Evolutionary conservation across 139 green algal genomes (phyloP).

Genomic region (Coelastrella sp.): DNA sequence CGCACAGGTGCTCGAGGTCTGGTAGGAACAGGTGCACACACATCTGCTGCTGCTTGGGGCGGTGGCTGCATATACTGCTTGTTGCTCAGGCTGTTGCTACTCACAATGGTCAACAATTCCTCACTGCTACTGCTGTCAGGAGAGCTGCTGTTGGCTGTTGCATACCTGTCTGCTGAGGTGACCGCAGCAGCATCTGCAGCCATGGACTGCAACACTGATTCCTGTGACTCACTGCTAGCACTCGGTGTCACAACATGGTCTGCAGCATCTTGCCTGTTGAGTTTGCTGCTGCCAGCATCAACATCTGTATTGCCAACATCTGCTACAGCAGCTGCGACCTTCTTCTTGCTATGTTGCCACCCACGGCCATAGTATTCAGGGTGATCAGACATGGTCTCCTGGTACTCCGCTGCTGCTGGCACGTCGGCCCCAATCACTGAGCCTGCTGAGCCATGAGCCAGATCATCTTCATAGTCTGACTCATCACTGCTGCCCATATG

Average conservation of each 20-base stretch:
- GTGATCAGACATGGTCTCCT: constrained; percentile 57
- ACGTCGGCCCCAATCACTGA: not conserved
- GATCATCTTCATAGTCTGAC: constrained; percentile 69
- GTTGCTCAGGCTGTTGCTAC: not conserved
- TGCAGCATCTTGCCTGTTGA: not conserved
- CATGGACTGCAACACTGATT: not conserved
- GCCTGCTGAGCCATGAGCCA: constrained; percentile 14
- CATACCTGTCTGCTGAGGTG: not conserved
- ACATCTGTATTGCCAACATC: not conserved
- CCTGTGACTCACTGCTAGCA: not conserved
- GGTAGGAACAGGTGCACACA: not conserved
- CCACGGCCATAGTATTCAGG: constrained; percentile 67
- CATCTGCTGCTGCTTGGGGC: not conserved
- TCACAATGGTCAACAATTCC: not conserved
- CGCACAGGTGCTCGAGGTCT: constrained; percentile 29
- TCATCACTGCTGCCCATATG: constrained; percentile 45
- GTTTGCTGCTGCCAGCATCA: not conserved
- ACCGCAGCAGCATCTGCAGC: not conserved
- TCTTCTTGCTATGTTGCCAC: constrained; percentile 6
- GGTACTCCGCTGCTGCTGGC: not conserved
- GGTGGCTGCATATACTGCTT: not conserved
- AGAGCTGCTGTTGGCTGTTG: not conserved
- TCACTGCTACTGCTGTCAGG: not conserved
- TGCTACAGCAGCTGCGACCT: not conserved
- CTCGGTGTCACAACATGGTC: too few species aligned